Base-by-base conservation (phyloP, 495 filamentous ascomycete genomes). In the Neurospora cerealis region DNA sequence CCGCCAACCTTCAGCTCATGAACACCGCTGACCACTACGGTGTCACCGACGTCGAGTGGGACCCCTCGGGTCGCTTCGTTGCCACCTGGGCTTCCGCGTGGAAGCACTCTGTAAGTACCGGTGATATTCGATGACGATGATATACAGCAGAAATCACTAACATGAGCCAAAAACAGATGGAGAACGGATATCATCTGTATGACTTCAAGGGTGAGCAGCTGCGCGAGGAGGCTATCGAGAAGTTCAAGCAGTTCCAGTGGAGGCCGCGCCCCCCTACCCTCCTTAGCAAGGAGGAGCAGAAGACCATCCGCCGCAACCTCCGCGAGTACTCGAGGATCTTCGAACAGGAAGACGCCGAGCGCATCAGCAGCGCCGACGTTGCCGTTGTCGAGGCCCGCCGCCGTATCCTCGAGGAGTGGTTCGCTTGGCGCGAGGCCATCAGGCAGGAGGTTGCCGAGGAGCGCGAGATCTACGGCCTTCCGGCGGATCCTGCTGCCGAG, bases 101-200 rank as follows among this genome's bases (percentile, higher is more conserved):
- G 94, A 98, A 97, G 83, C 95, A 98, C 82, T 85, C 90, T 46
- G 95, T 97, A 91, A 86, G 92, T 86, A 24, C 46, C 46, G 0
- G 15, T 28, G 21, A 11, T 28, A 54, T 15, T 15, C 10, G 11
- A 54, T 69, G 42, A 28, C 28, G 66, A 40, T 71, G 60, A 32
- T 38, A 34, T 38, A 8, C 71, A 32, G 70, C 13, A 54, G 34
- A 38, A 72, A 44, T 70, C 79, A 76, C 86, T 88, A 84, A 88
- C 69, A 34, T n/a, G 34, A n/a, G 10, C 17, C 11, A 36, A 21
- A 36, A 40, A 44, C 77, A 98, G 94, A 97, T 97, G 93, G 96
- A 98, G 86, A 98, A 98, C 81, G 96, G 96, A 77, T 99, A 97
- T 86, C 95, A 98, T 82, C 81, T 99, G 70, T 97, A 97, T 89